Evolutionary conservation across 2,329 filamentous ascomycete genomes (phyloP), one percentile per base, ranked within the genome.

Genomic region (Biscogniauxia marginata): DNA sequence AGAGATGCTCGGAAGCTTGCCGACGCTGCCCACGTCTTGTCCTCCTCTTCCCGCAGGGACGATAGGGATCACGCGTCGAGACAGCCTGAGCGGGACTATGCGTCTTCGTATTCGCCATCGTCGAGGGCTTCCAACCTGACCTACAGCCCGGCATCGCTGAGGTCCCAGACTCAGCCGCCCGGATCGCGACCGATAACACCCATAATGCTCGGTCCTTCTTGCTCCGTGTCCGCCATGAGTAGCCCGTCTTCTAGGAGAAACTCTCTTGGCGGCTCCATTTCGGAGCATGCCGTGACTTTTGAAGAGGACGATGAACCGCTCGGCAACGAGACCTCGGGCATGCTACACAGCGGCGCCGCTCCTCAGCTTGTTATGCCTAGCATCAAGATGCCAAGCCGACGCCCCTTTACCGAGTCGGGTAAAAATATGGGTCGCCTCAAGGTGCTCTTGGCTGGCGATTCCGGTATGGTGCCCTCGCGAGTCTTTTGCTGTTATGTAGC

Each of bases 281-380:
- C 75, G 20, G 79, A 81, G 49, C 74, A 77, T 52, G 64, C 71
- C 2, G 64, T 68, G 39, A 76, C 71, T 53, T 81, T 19, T 73
- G 78, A 66, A 75, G 80, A 60, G 76, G 86, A 66, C 75, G 80
- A 60, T 76, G 86, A 63, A 77, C 84, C 64, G 13, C 59, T 63
- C 5, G 63, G 66, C 5, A 62, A 67, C 24, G 50, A 66, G 77
- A 84, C 46, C 73, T 79, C 67, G 9, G 61, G 56, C 47, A 71
- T 77, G 70, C 63, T 74, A 60, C 67, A 86, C 83, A 70, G 79
- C 57, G 74, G 75, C 49, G 78, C 72, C 59, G 80, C 78, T 44
- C 88, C 89, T 21, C 93, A 98, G 72, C 82, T 99, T n/a, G 90
- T 99, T 58, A 99, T 99, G 95, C 95, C 95, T 4, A 96, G 92